phyloP scores from a whole-genome alignment of 495 filamentous ascomycete species.

The Penicillium psychrofluorescens region DNA sequence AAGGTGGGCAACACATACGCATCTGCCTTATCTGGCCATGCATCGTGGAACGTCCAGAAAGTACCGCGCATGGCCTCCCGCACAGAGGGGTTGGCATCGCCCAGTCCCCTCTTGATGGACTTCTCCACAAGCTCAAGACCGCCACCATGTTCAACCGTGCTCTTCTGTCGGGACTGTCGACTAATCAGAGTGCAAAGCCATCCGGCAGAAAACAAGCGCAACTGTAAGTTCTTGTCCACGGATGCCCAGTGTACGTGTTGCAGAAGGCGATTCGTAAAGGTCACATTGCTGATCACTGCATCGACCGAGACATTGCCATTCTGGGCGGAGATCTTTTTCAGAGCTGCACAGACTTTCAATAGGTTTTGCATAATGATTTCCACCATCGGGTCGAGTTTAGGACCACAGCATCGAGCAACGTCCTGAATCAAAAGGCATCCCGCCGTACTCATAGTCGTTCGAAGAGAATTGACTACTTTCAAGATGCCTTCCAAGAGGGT shows the following conservation, averaged over 20 bases:
- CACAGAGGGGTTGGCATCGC: slow-evolving; percentile 80
- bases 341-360: slow-evolving; percentile 76
- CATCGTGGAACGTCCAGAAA: slow-evolving; percentile 71
- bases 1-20: slow-evolving; percentile 39
- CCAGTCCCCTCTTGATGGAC: slow-evolving; percentile 76
- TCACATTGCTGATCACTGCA: slow-evolving; percentile 65
- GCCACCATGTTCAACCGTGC: slow-evolving; percentile 73
- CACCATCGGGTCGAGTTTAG: slow-evolving; percentile 79
- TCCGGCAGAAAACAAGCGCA: slow-evolving; percentile 66
- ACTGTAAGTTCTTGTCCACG: slow-evolving; percentile 86
- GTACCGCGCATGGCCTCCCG: slow-evolving; percentile 74
- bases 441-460: slow-evolving; percentile 82
- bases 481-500: slow-evolving; percentile 79
- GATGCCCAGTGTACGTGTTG: slow-evolving; percentile 73
- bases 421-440: slow-evolving; percentile 84
- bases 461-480: slow-evolving; percentile 76
- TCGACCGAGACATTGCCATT: slow-evolving; percentile 71
- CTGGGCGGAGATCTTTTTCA: slow-evolving; percentile 84
- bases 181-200: slow-evolving; percentile 80
- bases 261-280: slow-evolving; percentile 71
- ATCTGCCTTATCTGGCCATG: slow-evolving; percentile 76
- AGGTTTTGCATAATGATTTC: slow-evolving; percentile 85
- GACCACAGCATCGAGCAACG: slow-evolving; percentile 64
- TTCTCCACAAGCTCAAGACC: slow-evolving; percentile 79
- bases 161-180: slow-evolving; percentile 72